phyloP scores from a whole-genome alignment of 1,139 yeast species.

The Candida sp. region DNA sequence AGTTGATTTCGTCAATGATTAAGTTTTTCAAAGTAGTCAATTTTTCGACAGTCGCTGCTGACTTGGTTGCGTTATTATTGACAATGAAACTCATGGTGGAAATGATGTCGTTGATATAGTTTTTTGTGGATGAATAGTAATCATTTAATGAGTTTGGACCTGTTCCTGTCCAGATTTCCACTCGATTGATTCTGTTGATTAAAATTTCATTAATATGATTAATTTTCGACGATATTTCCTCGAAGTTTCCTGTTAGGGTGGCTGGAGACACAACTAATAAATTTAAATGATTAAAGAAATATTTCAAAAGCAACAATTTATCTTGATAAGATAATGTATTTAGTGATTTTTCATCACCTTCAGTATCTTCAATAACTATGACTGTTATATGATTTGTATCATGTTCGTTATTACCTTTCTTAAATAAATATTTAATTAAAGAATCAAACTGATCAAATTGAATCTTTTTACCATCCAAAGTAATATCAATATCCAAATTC shows the following conservation, averaged over 20 bases:
- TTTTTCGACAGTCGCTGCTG: slow-evolving; percentile 17
- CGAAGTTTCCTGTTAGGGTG: slow-evolving; percentile 15
- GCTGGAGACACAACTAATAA: slow-evolving; percentile 24
- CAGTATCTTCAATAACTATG: slow-evolving; percentile 18
- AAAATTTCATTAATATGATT: slow-evolving; percentile 22
- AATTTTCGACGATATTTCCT: slow-evolving; percentile 23
- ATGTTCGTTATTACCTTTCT: slow-evolving; percentile 30
- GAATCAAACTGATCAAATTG: slow-evolving; percentile 6
- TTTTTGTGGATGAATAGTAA: slow-evolving; percentile 5
- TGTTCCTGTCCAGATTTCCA: slow-evolving; percentile 59
- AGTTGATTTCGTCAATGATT: slow-evolving; percentile 38
- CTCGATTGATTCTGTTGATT: slow-evolving; percentile 41
- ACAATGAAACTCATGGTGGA: slow-evolving; percentile 34
- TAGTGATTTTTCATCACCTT: slow-evolving; percentile 6
- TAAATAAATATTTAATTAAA: slow-evolving; percentile 24
- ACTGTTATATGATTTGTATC: slow-evolving; percentile 35
- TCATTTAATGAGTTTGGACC: slow-evolving; percentile 27
- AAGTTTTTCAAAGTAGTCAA: slow-evolving; percentile 22
- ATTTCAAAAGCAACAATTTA: slow-evolving; percentile 28
- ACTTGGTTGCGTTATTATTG: slow-evolving; percentile 20
- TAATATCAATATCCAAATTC: neutral
- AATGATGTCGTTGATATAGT: slow-evolving; percentile 19
- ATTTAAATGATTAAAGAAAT: slow-evolving; percentile 43
- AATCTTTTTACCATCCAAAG: neutral
- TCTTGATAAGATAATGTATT: slow-evolving; percentile 22